Evolutionary conservation across 1,139 yeast genomes (phyloP), one percentile per base, ranked within the genome.

Genomic region (Suhomyces coccinellae): DNA sequence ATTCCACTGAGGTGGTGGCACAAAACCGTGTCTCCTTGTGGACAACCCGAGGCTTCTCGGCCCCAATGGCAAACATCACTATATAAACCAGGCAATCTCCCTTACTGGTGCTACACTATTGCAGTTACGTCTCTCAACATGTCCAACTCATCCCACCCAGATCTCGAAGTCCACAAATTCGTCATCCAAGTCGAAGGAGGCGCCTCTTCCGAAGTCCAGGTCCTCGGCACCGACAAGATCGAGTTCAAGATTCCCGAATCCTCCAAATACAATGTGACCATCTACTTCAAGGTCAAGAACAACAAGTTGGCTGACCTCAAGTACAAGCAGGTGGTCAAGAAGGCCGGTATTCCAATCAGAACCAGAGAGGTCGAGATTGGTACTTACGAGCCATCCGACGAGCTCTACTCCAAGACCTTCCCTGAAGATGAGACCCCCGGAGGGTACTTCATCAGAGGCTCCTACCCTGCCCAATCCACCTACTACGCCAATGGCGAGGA

Each of bases 401-500:
- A 66, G 44, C 48, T 56, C 8, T 64, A 66, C 52, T 14, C 55
- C 15, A 60, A 61, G 49, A 57, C 56, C 11, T 71, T 70, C 53
- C 68, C 67, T 14, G 65, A 63, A 46, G 77, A 72, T 46, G 58
- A 59, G 14, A 65, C 77, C 38, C 79, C 79, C 12, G 66, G 70
- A 45, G 77, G 77, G 20, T 71, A 65, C 55, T 58, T 72, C 38
- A 55, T 66, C 43, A 69, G 77, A 61, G 77, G 75, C 13, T 51
- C 52, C 30, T 67, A 62, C 54, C 61, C 63, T 11, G 69, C 71
- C 46, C 56, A 57, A 9, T 66, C 73, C 26, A 66, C 69, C 24
- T 73, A 71, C 56, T 62, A 48, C 41, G 63, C 67, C 22, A 66
- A 61, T 29, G 75, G 59, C 16, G 65, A 66, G 45, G 63, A 53